Evolutionary conservation across 768 basidiomycete species (phyloP).

Genomic region (Phylloporus sp.): DNA sequence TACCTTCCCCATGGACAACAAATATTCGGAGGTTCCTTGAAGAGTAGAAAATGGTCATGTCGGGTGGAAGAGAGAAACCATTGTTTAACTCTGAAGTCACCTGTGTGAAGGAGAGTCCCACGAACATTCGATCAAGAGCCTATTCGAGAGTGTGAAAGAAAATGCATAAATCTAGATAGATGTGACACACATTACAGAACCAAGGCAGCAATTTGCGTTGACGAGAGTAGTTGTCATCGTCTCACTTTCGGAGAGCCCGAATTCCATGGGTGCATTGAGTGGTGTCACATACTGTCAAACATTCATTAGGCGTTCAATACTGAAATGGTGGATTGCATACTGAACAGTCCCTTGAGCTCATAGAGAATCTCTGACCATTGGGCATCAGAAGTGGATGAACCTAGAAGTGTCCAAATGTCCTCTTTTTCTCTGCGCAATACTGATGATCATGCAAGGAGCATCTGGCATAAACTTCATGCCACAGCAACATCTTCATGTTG

Average conservation of each 20-base stretch:
- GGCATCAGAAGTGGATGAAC: conserved; percentile 44
- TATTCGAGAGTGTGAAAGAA: conserved; percentile 27
- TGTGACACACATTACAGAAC: conserved; percentile 76
- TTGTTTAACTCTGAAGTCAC: conserved; percentile 87
- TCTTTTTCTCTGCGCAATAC: conserved; percentile 25
- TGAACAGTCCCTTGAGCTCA: conserved; percentile 59
- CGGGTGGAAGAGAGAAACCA: conserved; percentile 67
- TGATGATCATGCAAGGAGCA: conserved; percentile 51
- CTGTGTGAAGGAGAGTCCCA: conserved; percentile 83
- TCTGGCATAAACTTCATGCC: conserved; percentile 68
- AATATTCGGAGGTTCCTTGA: conserved; percentile 22
- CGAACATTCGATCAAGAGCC: conserved; percentile 80
- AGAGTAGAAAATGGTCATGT: conserved; percentile 60
- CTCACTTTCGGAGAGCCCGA: conserved; percentile 55
- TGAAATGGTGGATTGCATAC: background rate
- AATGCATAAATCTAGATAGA: background rate
- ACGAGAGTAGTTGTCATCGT: conserved; percentile 71
- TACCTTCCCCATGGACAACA: conserved; percentile 23
- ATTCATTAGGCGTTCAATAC: background rate
- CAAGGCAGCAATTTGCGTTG: conserved; percentile 94
- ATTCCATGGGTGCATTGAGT: conserved; percentile 58
- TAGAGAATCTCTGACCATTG: conserved; percentile 47
- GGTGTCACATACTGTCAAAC: conserved; percentile 50
- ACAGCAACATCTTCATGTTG: conserved; percentile 84
- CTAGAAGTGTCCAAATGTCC: conserved; percentile 67